These are phyloP conservation scores for Leptographium radiaticola DNA, from an alignment of 2,329 filamentous ascomycete species.

Conservation along the genomic window DNA sequence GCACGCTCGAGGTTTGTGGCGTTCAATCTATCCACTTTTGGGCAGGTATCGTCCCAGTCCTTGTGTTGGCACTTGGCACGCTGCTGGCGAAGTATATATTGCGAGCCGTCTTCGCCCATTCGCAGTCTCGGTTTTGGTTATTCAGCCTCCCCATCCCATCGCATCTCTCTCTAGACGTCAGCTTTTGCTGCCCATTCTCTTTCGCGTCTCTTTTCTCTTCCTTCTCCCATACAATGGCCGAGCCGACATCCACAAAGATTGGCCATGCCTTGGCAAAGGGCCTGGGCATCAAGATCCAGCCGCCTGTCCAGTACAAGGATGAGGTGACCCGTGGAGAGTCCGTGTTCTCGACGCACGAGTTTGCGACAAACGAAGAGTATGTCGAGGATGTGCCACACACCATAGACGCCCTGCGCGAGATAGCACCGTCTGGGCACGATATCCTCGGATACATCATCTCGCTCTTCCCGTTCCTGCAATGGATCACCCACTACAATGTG, in stretches of 20 bases:
- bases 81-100: not conserved
- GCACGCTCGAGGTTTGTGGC: not conserved
- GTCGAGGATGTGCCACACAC: conserved; percentile 70
- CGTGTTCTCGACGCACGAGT: conserved; percentile 46
- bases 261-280: conserved; percentile 65
- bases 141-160: not conserved
- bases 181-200: not conserved
- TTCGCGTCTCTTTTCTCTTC: not conserved
- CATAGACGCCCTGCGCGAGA: conserved; percentile 54
- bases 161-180: not conserved
- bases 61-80: not conserved
- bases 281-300: conserved; percentile 70
- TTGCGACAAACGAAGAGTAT: conserved; percentile 46
- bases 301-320: conserved; percentile 45
- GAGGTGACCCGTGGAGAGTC: conserved; percentile 67
- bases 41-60: not conserved
- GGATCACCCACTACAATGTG: conserved; percentile 79
- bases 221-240: conserved; percentile 4
- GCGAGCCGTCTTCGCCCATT: not conserved
- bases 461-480: conserved; percentile 79
- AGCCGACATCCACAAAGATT: conserved; percentile 35
- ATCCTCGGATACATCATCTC: conserved; percentile 48
- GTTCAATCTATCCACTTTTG: not conserved
- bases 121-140: not conserved
- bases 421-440: conserved; percentile 45